Conservation (phyloP, 202 grass and related monocot genomes). For the Tripidium arundinaceum region DNA sequence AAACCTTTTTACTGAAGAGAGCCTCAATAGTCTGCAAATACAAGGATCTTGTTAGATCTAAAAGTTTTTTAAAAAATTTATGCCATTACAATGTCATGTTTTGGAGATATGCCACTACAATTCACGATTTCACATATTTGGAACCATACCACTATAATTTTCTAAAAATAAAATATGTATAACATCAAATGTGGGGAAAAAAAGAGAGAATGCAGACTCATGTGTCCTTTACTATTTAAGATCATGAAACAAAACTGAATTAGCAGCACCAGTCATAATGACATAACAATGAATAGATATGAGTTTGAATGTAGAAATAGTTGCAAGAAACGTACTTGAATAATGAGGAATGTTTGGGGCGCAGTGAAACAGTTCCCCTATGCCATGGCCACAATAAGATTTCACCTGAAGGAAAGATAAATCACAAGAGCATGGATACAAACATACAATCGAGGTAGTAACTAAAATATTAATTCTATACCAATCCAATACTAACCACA, state of each 20-base stretch:
- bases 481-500: too few species aligned
- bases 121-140: not conserved
- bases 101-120: not conserved
- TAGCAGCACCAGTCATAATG: not conserved
- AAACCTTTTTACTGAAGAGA: constrained; percentile 78
- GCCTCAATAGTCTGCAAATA: constrained; percentile 90
- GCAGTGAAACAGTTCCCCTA: too few species aligned
- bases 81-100: not conserved
- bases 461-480: too few species aligned
- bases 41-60: constrained; percentile 34
- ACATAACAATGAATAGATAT: not conserved
- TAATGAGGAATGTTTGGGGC: too few species aligned
- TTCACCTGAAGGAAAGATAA: too few species aligned
- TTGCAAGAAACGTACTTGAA: too few species aligned
- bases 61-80: not conserved
- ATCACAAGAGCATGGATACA: too few species aligned
- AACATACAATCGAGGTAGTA: too few species aligned
- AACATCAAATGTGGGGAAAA: not conserved
- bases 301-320: not conserved
- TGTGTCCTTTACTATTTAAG: constrained; percentile 12
- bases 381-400: too few species aligned
- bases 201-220: constrained; percentile 1
- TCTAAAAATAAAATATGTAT: constrained; percentile 11
- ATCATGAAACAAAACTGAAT: constrained; percentile 21
- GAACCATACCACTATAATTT: not conserved